Base-by-base conservation (phyloP, 352 stramenopile genomes). In the Discostella stelligera region DNA sequence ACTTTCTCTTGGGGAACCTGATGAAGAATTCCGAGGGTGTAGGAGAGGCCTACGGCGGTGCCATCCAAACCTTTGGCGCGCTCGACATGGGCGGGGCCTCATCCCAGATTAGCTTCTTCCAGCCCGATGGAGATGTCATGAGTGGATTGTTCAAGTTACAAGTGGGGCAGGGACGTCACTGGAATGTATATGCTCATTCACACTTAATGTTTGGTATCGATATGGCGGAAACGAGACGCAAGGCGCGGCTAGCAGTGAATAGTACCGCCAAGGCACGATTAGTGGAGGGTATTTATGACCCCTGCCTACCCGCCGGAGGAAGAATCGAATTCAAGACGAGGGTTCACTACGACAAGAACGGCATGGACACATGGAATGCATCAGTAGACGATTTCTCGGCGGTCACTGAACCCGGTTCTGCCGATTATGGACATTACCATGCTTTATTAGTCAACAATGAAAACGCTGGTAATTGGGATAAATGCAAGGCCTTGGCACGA, bases 151-250 rank as follows among this genome's bases (percentile, higher is more conserved):
- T 94, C 82, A 95, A 95, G 66, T 82, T 96, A 25, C 92, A 96
- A 69, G 86, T 95, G 60, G 91, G 91, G 21, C 80, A 83, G 58
- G 80, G 86, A 48, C 94, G 93, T 54, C 85, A 95, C 68, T 94
- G 91, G 90, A 95, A 95, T 78, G 74, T 96, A 0, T 96, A 96
- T 74, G 87, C 89, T 8, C 91, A 95, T 76, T 93, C 80, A 48
- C 94, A 94, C 73, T 79, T 95, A 21, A 93, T 94, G 65, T 96
- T 90, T 78, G 93, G 93, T n/a, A 82, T 92, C 20, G 90, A 93
- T 58, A 62, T 55, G 48, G 72, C 72, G 0, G 56, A 71, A 37
- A 46, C 30, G 2, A 55, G 72, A 25, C 64, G 53, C 9, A 84
- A 91, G 52, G 90, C 85, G 23, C 78, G 75, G 25, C 75, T 71